Evolutionary conservation across 2,329 filamentous ascomycete genomes (phyloP), one percentile per base, ranked within the genome.

Genomic region (Pseudocercospora crystallina): DNA sequence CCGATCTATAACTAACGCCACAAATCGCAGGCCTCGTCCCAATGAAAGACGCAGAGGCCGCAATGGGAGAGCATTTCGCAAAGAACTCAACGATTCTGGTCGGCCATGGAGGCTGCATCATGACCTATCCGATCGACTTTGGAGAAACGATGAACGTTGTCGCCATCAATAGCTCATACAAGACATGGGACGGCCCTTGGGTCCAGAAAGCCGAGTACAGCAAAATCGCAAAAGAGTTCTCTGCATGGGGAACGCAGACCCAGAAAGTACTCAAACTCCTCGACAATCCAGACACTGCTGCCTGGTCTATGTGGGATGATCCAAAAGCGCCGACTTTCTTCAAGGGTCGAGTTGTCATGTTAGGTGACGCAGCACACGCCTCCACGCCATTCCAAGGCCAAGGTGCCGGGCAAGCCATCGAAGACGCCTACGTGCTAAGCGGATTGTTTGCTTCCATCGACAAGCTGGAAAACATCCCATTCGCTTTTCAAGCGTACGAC

Each of bases 311-410:
- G 2, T 63, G 83, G 5, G 84, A 87, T 54, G 84, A 85, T 79
- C 75, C 80, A 3, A 68, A 73, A 1, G 64, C 87, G 14, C 74
- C 77, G 0, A 73, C 69, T 0, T 87, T 82, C 79, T 70, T 73
- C 0, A 74, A 77, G 1, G 78, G 68, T 1, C 74, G 72, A 5
- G 63, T 86, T 12, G 82, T 75, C 1, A 64, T 86, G 0, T 64
- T 87, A 0, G 85, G 85, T 0, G 85, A 87, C 62, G 82, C 84
- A 0, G 84, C 82, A 0, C 85, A 88, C 63, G 83, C 84, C 0
- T 86, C 40, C 9, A 43, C 40, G 5, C 40, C 40, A 1, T 33
- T 43, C 29, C 80, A 82, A 65, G 82, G 78, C 0, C 81, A 85
- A 61, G 84, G 83, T 2, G 84, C 77, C 8, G 82, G 70, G 0